Evolutionary conservation across 345 rosid genomes (phyloP).

Genomic region (Tarenaya hassleriana): DNA sequence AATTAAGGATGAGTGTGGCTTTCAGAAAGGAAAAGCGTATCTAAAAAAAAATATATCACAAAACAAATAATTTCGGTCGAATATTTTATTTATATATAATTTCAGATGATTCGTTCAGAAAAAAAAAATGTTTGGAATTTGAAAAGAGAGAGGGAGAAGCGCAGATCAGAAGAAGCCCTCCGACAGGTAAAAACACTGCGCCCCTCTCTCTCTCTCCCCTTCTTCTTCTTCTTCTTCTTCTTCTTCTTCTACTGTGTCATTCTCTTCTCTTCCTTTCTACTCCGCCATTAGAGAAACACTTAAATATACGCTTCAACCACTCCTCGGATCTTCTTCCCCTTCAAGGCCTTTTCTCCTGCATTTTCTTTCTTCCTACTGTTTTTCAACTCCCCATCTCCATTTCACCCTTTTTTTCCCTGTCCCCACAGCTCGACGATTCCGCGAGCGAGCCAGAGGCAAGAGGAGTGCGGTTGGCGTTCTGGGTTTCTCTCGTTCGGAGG

Average conservation of each 20-base stretch:
- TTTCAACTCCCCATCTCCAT: conserved; percentile 7
- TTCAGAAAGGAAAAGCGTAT: no score
- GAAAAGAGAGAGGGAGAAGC: conserved; percentile 35
- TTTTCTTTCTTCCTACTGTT: not conserved
- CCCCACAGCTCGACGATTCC: not conserved
- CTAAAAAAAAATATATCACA: no score
- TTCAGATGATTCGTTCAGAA: not conserved
- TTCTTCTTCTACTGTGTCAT: not conserved
- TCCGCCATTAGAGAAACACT: conserved; percentile 24
- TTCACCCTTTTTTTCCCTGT: not conserved
- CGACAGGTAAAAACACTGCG: conserved; percentile 22
- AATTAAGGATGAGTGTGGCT: no score
- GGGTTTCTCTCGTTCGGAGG: not conserved
- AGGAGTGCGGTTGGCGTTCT: conserved; percentile 7
- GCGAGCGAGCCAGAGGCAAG: conserved; percentile 1
- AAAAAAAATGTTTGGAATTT: conserved; percentile 19
- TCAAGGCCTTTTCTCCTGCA: conserved; percentile 7
- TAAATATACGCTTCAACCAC: conserved; percentile 7
- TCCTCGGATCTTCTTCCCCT: conserved; percentile 12
- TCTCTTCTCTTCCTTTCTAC: not conserved
- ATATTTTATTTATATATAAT: no score
- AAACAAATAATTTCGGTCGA: no score
- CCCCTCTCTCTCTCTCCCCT: conserved; percentile 7
- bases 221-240: not conserved
- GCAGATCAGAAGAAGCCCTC: no score